These are phyloP conservation scores for Pouteria campechiana DNA, from an alignment of 179 eudicot genomes.

Conservation along the genomic window DNA sequence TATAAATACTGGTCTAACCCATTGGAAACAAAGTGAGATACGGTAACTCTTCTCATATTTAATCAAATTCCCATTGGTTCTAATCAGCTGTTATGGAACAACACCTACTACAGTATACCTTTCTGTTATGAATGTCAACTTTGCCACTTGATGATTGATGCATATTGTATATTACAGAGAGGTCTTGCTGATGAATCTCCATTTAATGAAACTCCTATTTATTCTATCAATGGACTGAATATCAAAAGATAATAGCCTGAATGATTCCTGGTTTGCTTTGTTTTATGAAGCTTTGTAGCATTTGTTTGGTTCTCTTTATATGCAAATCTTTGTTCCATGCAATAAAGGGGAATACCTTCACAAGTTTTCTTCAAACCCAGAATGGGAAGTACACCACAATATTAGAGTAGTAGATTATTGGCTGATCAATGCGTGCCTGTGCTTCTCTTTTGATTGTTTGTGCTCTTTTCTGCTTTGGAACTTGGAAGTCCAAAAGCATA, in stretches of 20 bases:
- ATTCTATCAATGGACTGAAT: too few species aligned
- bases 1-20: conserved; percentile 93
- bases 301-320: neutral
- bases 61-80: too few species aligned
- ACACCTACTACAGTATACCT: too few species aligned
- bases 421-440: neutral
- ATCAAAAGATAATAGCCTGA: too few species aligned
- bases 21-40: conserved; percentile 67
- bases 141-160: too few species aligned
- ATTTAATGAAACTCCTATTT: too few species aligned
- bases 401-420: neutral
- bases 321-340: neutral
- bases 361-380: neutral
- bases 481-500: too few species aligned
- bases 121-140: too few species aligned
- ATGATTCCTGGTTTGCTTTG: neutral
- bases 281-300: neutral
- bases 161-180: too few species aligned
- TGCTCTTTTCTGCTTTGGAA: too few species aligned
- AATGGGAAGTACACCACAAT: neutral
- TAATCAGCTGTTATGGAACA: too few species aligned
- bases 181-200: too few species aligned
- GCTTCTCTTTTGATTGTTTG: neutral
- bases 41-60: neutral
- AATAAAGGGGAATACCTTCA: neutral